Conservation (phyloP, 2,329 filamentous ascomycete genomes). For the Thielaviopsis punctulata region DNA sequence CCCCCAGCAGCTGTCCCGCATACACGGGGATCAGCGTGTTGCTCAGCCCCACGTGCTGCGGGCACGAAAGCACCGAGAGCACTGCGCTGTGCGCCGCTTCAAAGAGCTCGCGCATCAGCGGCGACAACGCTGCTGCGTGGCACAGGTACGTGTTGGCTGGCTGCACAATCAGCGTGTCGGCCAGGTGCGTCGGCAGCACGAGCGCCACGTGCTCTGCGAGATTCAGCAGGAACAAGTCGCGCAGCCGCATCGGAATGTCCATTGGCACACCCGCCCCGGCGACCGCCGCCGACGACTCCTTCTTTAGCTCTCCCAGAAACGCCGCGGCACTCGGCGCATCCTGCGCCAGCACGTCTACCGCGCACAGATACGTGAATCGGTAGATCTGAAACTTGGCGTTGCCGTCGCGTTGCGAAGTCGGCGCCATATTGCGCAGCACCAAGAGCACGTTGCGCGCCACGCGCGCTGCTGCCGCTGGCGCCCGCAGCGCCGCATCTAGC, state of each 20-base stretch:
- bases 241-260: slow-evolving; percentile 36
- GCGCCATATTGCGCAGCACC: slow-evolving; percentile 60
- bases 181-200: slow-evolving; percentile 42
- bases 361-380: slow-evolving; percentile 64
- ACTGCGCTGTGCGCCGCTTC: slow-evolving; percentile 75
- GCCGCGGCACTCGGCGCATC: slow-evolving; percentile 47
- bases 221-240: slow-evolving; percentile 84
- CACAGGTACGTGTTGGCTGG: slow-evolving; percentile 59
- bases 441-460: slow-evolving; percentile 57
- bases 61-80: slow-evolving; percentile 63
- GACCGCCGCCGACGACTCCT: slow-evolving; percentile 31
- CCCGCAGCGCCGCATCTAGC: slow-evolving; percentile 28
- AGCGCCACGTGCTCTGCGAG: slow-evolving; percentile 69
- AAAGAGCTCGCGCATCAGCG: slow-evolving; percentile 45
- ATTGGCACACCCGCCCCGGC: slow-evolving; percentile 27
- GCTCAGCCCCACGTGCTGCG: slow-evolving; percentile 56
- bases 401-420: slow-evolving; percentile 60
- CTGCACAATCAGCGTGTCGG: slow-evolving; percentile 55
- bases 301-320: slow-evolving; percentile 47
- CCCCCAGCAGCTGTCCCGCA: slow-evolving; percentile 60
- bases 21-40: slow-evolving; percentile 64
- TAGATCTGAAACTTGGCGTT: slow-evolving; percentile 67
- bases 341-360: slow-evolving; percentile 65
- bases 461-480: slow-evolving; percentile 32
- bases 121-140: slow-evolving; percentile 25